These are phyloP conservation scores for Trichomonas vaginalis DNA, from an alignment of 208 protist genomes.

Conservation along the genomic window DNA sequence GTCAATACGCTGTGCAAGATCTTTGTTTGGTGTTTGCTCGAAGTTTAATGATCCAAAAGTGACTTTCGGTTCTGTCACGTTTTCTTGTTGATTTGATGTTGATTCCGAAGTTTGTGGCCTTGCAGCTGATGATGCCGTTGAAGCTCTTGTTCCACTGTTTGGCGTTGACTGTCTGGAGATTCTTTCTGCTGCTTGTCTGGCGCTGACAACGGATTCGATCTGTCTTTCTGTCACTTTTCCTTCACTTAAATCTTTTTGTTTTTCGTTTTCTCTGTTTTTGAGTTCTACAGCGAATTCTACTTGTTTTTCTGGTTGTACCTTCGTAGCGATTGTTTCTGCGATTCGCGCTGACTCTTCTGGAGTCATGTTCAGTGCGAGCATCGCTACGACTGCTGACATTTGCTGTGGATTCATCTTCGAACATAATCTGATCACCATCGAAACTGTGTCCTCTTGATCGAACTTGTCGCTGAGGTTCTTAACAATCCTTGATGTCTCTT, in stretches of 20 bases:
- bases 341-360: background rate
- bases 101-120: background rate
- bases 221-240: background rate
- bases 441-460: background rate
- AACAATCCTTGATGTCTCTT: background rate
- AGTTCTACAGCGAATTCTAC: background rate
- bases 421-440: background rate
- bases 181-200: background rate
- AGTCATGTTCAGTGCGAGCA: background rate
- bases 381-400: background rate
- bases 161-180: background rate
- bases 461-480: background rate
- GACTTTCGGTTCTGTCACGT: background rate
- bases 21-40: background rate
- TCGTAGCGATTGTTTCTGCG: background rate
- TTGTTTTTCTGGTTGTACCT: background rate
- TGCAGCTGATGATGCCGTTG: background rate
- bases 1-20: background rate
- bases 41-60: background rate
- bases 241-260: background rate
- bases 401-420: background rate
- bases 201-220: background rate
- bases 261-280: background rate
- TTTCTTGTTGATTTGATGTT: background rate
- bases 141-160: background rate